Evolutionary conservation across 2,329 filamentous ascomycete genomes (phyloP).

Genomic region (Lachnellula cervina): DNA sequence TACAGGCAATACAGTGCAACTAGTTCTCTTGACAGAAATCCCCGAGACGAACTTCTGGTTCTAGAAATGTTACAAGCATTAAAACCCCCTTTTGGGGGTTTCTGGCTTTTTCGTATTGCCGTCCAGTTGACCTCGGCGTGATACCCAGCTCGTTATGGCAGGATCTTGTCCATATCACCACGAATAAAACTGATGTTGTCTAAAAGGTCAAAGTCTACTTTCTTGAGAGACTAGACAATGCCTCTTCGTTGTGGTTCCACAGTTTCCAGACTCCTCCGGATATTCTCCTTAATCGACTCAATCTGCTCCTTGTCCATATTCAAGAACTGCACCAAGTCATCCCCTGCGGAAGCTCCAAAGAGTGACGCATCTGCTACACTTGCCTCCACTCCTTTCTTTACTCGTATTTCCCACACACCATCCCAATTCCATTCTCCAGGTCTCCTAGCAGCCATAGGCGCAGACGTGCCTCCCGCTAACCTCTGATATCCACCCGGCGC

Average conservation of each 20-base stretch:
- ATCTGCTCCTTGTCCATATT: conserved; percentile 57
- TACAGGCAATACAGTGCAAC: background rate
- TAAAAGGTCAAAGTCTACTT: conserved; percentile 21
- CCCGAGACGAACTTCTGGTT: background rate
- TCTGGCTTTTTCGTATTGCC: no score
- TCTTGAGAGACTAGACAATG: conserved; percentile 10
- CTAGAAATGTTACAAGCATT: background rate
- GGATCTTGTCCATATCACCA: no score
- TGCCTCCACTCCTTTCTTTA: conserved; percentile 69
- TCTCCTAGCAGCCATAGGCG: conserved; percentile 35
- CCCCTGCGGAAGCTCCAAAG: conserved; percentile 60
- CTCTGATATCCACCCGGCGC: conserved; percentile 15
- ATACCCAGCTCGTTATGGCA: background rate
- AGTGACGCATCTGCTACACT: conserved; percentile 77
- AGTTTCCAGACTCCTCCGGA: conserved; percentile 45
- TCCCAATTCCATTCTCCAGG: conserved; percentile 97
- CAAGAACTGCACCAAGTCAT: conserved; percentile 71
- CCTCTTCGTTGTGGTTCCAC: conserved; percentile 23
- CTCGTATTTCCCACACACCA: conserved; percentile 89
- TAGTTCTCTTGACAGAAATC: background rate
- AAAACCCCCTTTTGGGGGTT: no score
- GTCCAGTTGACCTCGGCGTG: background rate
- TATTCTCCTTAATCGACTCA: conserved; percentile 53
- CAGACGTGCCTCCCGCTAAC: conserved; percentile 16
- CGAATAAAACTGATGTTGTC: background rate